phyloP scores from a whole-genome alignment of 2,329 filamentous ascomycete species.

The Scytalidium lignicola region DNA sequence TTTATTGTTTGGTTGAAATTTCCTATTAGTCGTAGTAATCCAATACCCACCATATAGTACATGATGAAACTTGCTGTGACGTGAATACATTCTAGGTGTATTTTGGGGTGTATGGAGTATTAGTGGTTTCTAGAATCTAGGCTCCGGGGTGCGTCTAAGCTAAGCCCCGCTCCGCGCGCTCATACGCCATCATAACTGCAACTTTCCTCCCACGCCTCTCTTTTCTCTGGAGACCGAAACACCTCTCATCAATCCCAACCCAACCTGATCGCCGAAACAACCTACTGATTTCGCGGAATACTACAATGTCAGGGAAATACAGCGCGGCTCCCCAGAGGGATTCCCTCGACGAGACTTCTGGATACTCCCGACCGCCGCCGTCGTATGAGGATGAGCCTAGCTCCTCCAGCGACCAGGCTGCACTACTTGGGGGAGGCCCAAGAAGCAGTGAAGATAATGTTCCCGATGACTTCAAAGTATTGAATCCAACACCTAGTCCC shows the following conservation, averaged over 20 bases:
- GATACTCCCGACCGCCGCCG: slow-evolving; percentile 73
- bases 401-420: slow-evolving; percentile 46
- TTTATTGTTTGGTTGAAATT: background rate
- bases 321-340: slow-evolving; percentile 78
- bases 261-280: background rate
- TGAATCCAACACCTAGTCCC: too few species aligned
- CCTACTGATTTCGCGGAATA: background rate
- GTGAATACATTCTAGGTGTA: background rate
- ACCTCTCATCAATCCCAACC: background rate
- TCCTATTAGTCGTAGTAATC: background rate
- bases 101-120: background rate
- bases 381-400: slow-evolving; percentile 65
- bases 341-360: slow-evolving; percentile 64
- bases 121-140: background rate
- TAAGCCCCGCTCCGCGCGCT: background rate
- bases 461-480: slow-evolving; percentile 93
- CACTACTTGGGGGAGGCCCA: slow-evolving; percentile 60
- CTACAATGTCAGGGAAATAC: slow-evolving; percentile 72
- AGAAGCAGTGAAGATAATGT: slow-evolving; percentile 84
- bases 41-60: background rate
- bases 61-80: background rate
- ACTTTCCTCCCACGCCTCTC: background rate
- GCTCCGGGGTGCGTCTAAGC: background rate
- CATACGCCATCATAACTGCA: background rate
- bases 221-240: too few species aligned